Percentiles rank a stretch among this genome's conserved stretches.
Conservation (phyloP, 176 grass and related monocot species). For the Zoysia pacifica region DNA sequence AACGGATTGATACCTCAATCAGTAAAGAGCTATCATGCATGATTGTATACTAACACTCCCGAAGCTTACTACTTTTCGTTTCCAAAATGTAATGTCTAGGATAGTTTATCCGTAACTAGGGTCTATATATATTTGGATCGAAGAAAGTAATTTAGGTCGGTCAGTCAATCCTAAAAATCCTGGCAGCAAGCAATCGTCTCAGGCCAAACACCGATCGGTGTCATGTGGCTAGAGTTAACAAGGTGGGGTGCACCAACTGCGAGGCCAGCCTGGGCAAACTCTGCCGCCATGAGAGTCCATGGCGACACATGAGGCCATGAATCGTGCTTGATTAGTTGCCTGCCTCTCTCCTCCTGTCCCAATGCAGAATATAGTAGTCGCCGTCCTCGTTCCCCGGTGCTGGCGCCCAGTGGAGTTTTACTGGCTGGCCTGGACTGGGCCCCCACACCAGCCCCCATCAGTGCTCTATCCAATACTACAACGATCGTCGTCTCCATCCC, state of each 20-base stretch:
- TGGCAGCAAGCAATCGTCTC: background rate
- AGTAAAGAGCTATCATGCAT: background rate
- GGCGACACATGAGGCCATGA: slow-evolving; percentile 17
- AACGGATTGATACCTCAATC: background rate
- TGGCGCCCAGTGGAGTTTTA: slow-evolving; percentile 49
- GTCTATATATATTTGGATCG: background rate
- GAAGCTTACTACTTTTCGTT: background rate
- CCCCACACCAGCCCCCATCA: slow-evolving; percentile 30
- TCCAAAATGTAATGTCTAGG: background rate
- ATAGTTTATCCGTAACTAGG: background rate
- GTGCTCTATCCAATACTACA: background rate
- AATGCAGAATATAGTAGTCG: slow-evolving; percentile 45
- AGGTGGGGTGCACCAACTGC: slow-evolving; percentile 35
- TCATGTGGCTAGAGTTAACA: background rate
- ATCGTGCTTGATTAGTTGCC: slow-evolving; percentile 22
- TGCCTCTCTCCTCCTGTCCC: slow-evolving; percentile 22
- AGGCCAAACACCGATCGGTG: background rate
- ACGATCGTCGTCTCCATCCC: background rate
- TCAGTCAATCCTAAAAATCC: background rate
- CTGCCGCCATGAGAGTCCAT: slow-evolving; percentile 6
- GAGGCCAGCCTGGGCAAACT: slow-evolving; percentile 57
- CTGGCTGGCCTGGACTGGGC: slow-evolving; percentile 31
- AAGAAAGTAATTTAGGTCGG: background rate
- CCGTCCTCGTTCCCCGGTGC: slow-evolving; percentile 48
- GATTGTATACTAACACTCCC: background rate